Percentiles rank a stretch among this genome's conserved stretches.
These are phyloP conservation scores for Ustanciosporium gigantosporum DNA, from an alignment of 1,284 basidiomycete genomes.

Conservation along the genomic window DNA sequence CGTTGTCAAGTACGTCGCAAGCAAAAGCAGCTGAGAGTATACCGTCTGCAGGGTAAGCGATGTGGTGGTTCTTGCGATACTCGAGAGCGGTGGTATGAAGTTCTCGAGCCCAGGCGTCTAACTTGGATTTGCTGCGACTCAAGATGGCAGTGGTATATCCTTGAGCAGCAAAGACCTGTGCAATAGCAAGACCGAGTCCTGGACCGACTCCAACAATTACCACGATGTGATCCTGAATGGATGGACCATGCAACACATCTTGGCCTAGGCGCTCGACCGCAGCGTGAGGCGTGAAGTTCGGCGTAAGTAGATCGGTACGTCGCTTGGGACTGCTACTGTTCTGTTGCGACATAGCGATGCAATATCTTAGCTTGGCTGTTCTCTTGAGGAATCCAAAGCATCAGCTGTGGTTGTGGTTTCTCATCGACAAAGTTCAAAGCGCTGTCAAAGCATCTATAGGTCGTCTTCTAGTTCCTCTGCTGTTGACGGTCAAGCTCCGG, in stretches of 20 bases:
- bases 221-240: constrained; percentile 29
- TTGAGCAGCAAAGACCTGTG: constrained; percentile 35
- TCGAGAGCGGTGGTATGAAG: constrained; percentile 15
- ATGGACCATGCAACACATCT: constrained; percentile 35
- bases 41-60: neutral
- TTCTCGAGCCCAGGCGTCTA: constrained; percentile 29
- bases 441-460: too few relatives aligned
- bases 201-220: constrained; percentile 47
- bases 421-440: too few relatives aligned
- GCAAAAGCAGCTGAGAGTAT: constrained; percentile 32
- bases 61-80: constrained; percentile 3
- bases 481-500: too few relatives aligned
- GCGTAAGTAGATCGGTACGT: constrained; percentile 32
- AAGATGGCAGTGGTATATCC: constrained; percentile 49
- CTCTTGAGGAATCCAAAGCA: too few relatives aligned
- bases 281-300: constrained; percentile 18
- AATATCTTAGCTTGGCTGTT: too few relatives aligned
- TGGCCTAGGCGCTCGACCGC: constrained; percentile 23
- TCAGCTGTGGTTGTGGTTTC: too few relatives aligned
- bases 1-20: constrained; percentile 42
- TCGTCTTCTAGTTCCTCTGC: too few relatives aligned
- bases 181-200: constrained; percentile 42
- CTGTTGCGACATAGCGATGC: too few relatives aligned
- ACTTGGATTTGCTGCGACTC: constrained; percentile 28
- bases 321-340: constrained; percentile 1